phyloP scores from a whole-genome alignment of 2,329 filamentous ascomycete species.

The Diaporthe citrichinensis region DNA sequence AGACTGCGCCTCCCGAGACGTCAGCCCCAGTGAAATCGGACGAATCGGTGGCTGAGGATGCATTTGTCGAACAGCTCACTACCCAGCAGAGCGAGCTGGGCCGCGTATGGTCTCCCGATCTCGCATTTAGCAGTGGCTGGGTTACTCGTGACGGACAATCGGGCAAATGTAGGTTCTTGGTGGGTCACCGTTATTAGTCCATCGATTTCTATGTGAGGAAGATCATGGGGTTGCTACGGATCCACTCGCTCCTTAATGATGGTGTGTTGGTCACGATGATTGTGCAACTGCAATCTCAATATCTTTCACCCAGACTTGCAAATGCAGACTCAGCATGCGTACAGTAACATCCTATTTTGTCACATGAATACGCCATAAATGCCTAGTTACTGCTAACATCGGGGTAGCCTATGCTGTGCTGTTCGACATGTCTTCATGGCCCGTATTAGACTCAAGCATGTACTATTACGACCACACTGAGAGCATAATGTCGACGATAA shows the following conservation, averaged over 20 bases:
- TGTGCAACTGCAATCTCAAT: not conserved
- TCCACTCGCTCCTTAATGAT: not conserved
- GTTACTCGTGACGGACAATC: not conserved
- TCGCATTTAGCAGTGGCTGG: not conserved
- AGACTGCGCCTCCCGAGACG: slow-evolving; percentile 37
- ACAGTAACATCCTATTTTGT: not conserved
- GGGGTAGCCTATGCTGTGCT: not conserved
- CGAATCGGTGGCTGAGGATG: slow-evolving; percentile 15
- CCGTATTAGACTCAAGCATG: not conserved
- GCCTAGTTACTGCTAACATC: not conserved
- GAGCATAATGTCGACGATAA: not conserved
- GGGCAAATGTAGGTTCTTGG: not conserved
- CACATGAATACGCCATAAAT: not conserved
- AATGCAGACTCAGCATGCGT: not conserved
- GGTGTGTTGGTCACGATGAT: not conserved
- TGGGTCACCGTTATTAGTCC: not conserved
- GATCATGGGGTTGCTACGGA: not conserved
- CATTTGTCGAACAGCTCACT: not conserved
- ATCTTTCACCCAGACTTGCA: not conserved
- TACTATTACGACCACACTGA: not conserved
- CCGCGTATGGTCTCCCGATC: not conserved
- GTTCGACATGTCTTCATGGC: not conserved
- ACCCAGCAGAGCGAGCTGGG: not conserved
- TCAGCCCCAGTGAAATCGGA: slow-evolving; percentile 28
- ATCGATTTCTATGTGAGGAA: not conserved